Evolutionary conservation across 345 rosid species (phyloP).

Genomic region (Citrus sinensis): DNA sequence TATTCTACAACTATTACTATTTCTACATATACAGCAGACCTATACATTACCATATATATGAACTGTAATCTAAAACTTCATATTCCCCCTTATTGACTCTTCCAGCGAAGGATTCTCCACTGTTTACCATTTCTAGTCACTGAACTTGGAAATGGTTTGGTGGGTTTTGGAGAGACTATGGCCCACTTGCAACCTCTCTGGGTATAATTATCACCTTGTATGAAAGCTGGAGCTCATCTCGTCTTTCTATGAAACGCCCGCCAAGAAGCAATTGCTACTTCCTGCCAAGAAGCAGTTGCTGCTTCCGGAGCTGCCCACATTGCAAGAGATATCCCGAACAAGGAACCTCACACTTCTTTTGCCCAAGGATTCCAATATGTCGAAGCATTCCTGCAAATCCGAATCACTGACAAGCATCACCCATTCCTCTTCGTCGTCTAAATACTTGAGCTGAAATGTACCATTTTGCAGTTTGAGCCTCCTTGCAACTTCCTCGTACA

Average conservation of each 20-base stretch:
- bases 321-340: conserved; percentile 48
- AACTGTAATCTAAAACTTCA: neutral
- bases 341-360: conserved; percentile 59
- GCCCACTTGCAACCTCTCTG: neutral
- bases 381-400: conserved; percentile 83
- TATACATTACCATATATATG: neutral
- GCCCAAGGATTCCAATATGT: conserved; percentile 57
- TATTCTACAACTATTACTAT: conserved; percentile 7
- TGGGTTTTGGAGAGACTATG: neutral
- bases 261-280: conserved; percentile 53
- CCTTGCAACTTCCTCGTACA: conserved; percentile 70
- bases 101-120: neutral
- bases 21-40: conserved; percentile 23
- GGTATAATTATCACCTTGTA: neutral
- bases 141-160: neutral
- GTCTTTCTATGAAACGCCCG: conserved; percentile 23
- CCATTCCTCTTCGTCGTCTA: conserved; percentile 95
- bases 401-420: conserved; percentile 68
- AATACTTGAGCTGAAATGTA: conserved; percentile 71
- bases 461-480: conserved; percentile 70
- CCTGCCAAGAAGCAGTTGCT: conserved; percentile 26
- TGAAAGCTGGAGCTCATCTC: neutral
- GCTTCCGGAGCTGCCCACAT: conserved; percentile 60
- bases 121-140: neutral
- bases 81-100: neutral